Base-by-base conservation (phyloP, 2,329 filamentous ascomycete species). In the Dothideomycetes sp. region DNA sequence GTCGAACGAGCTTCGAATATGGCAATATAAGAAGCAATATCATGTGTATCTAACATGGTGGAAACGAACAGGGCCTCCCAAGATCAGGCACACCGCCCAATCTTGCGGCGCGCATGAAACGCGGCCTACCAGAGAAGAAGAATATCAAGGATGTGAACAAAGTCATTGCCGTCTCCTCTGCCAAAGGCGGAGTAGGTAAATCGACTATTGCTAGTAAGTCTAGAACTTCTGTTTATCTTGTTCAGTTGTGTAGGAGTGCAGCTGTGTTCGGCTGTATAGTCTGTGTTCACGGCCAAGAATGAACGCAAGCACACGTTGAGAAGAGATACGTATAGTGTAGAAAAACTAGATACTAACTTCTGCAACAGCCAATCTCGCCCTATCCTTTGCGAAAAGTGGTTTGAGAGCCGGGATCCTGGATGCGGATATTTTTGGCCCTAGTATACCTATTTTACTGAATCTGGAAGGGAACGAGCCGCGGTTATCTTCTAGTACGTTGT, bases 171-270 rank as follows among this genome's bases (percentile, higher is more conserved):
- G 85, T 98, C 11, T 94, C 87, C 3, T 96, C 88, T 2, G 91
- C 91, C 11, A 98, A 98, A 57, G 91, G 91, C 2, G 91, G 91
- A n/a, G 91, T 98, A 1, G 91, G 91, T 1, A 98, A 98, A 59
- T 94, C 86, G 50, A 98, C 91, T 5, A 79, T 96, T 33, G 81
- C 89, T 43, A 82, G 84, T 84, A 53, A 38, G n/a, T 41, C 14
- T 19, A n/a, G 24, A 12, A 16, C 15, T 24, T 4, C 2, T 35
- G 30, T n/a, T n/a, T n/a, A n/a, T n/a, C n/a, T n/a, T n/a, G n/a
- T n/a, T n/a, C n/a, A n/a, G n/a, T n/a, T n/a, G n/a, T n/a, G n/a
- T n/a, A n/a, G n/a, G n/a, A n/a, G n/a, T n/a, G n/a, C n/a, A n/a
- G n/a, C n/a, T n/a, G n/a, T n/a, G n/a, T n/a, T n/a, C n/a, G n/a